phyloP scores from a whole-genome alignment of 352 stramenopile genomes.

The Discostella stelligera region DNA sequence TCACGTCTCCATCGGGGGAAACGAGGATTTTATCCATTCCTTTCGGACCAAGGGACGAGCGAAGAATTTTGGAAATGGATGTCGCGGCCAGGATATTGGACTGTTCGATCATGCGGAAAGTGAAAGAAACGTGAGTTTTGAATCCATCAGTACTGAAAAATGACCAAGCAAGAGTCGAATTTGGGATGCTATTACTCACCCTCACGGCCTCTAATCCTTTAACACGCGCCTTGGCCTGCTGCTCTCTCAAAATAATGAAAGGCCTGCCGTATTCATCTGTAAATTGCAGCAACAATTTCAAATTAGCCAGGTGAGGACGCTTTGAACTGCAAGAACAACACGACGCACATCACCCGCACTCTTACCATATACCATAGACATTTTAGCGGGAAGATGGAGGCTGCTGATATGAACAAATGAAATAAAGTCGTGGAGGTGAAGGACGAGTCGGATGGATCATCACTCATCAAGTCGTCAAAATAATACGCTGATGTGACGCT shows the following conservation, averaged over 20 bases:
- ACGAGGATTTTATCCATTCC: slow-evolving; percentile 99
- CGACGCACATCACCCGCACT: background rate
- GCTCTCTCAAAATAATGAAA: slow-evolving; percentile 99
- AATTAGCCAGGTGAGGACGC: background rate
- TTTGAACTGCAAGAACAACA: background rate
- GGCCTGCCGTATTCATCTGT: slow-evolving; percentile 98
- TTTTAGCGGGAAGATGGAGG: slow-evolving; percentile 13
- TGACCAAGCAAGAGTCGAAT: background rate
- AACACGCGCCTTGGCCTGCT: slow-evolving; percentile 96
- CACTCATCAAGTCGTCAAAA: background rate
- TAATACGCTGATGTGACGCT: too few relatives aligned
- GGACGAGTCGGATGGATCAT: background rate
- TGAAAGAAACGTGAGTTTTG: slow-evolving; percentile 9
- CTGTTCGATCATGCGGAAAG: slow-evolving; percentile 52
- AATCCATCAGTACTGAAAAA: background rate
- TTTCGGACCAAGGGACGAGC: slow-evolving; percentile 96
- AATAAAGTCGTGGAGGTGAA: background rate
- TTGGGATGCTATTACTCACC: slow-evolving; percentile 10
- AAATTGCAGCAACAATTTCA: background rate
- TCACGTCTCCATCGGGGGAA: slow-evolving; percentile 97
- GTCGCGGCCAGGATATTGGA: slow-evolving; percentile 98
- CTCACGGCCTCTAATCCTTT: slow-evolving; percentile 95
- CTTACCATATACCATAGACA: slow-evolving; percentile 51
- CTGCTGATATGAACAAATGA: slow-evolving; percentile 11
- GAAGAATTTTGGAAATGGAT: slow-evolving; percentile 94